A percentile compares a stretch with the other conserved stretches of the same genome.
These are phyloP conservation scores for Digitaria exilis DNA, from an alignment of 202 grass and related monocot species.

Conservation along the genomic window DNA sequence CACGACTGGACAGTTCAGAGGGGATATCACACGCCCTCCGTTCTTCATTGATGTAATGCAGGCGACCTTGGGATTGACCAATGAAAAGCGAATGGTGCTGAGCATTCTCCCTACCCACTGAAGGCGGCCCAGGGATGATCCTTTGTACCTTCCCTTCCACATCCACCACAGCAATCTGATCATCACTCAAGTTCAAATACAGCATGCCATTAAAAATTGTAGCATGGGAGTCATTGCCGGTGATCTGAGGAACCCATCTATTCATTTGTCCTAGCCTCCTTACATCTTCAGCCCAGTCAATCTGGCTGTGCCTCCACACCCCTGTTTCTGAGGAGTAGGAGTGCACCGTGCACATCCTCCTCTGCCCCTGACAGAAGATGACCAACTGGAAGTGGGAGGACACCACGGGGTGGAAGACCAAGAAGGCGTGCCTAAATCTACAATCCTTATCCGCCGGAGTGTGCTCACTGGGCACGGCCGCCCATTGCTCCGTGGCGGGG, in stretches of 20 bases:
- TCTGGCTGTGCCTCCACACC: not conserved
- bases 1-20: not conserved
- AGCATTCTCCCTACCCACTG: not conserved
- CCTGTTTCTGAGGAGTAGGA: conserved; percentile 3
- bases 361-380: not conserved
- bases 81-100: not conserved
- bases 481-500: not conserved
- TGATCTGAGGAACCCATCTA: not conserved
- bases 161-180: not conserved
- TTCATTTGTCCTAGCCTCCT: not conserved
- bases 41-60: not conserved
- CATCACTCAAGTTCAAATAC: not conserved
- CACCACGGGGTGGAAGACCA: conserved; percentile 8
- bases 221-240: accelerated
- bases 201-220: not conserved
- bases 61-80: conserved; percentile 16
- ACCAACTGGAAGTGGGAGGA: conserved; percentile 7
- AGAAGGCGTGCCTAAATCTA: not conserved
- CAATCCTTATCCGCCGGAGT: not conserved
- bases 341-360: not conserved
- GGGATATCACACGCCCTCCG: not conserved
- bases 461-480: not conserved
- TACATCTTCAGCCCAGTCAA: not conserved
- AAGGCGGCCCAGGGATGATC: not conserved
- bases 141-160: not conserved